Evolutionary conservation across 495 filamentous ascomycete genomes (phyloP).

Genomic region (Entonaema liquescens): DNA sequence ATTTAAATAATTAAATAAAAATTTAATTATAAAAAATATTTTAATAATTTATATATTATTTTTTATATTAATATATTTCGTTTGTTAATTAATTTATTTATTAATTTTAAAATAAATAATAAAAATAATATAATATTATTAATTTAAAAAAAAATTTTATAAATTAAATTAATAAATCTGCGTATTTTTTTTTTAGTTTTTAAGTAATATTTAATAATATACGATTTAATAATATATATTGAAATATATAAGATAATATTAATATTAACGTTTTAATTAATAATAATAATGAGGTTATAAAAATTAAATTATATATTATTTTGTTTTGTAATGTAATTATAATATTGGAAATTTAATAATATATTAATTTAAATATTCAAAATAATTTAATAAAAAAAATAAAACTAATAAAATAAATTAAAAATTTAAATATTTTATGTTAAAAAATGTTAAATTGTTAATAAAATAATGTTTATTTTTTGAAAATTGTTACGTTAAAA

Average conservation of each 20-base stretch:
- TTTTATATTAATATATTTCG: not conserved
- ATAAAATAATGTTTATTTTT: no score
- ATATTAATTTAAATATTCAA: not conserved
- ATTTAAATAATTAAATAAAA: not conserved
- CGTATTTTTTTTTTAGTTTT: not conserved
- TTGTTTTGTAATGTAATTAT: not conserved
- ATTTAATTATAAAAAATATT: not conserved
- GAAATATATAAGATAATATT: not conserved
- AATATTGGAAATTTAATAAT: not conserved
- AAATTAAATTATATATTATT: not conserved
- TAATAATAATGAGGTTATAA: not conserved
- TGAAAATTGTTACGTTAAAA: no score
- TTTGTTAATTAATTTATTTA: not conserved
- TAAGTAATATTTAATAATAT: not conserved
- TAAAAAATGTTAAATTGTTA: not conserved
- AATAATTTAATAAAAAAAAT: not conserved
- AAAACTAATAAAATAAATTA: not conserved
- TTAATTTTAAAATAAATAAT: not conserved
- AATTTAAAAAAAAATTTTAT: not conserved
- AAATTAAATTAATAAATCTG: not conserved
- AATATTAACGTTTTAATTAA: not conserved
- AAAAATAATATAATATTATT: not conserved
- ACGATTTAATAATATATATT: not conserved
- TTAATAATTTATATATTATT: not conserved
- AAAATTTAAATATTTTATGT: not conserved